Evolutionary conservation across 1,139 yeast species (phyloP), one percentile per base, ranked within the genome.

Genomic region (Lodderomyces parapsilosis): DNA sequence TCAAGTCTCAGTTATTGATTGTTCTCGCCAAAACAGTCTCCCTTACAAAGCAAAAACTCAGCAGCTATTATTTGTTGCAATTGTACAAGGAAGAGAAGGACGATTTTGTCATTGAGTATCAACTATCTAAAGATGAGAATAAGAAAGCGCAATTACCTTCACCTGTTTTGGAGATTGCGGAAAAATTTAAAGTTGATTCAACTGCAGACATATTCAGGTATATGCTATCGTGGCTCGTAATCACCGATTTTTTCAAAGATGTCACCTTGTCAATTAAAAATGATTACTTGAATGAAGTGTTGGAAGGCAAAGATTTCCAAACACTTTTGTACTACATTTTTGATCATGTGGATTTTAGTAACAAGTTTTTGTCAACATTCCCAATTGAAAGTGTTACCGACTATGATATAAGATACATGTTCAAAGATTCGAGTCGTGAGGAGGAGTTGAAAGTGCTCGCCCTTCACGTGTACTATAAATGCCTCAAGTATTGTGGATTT

Each of bases 141-240:
- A 51, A 52, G 4, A 56, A 61, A 37, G 49, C 72, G 2, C 56
- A 59, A 30, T 60, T 80, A 23, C 79, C 81, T 0, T 49, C 49
- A 1, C 33, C 33, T 0, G 56, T 80, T 23, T 47, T 75, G 7
- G 51, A 60, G 0, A 59, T 60, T 27, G 19, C 43, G 5, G 20
- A 34, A 6, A 18, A 40, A 14, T 32, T 34, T 19, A 27, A 27
- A 14, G 35, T 32, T 20, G 32, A 38, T 11, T 36, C 40, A 7
- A 43, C 47, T 11, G 30, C 13, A 24, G 54, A 51, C 1, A 63
- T 71, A 23, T 59, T 74, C 36, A 68, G 65, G 33, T 86, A 78
- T 55, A 56, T 87, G 37, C 82, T 89, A 82, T 68, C 81, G 36
- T 90, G 96, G 96, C 66, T 67, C 44, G 63, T 88, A 44, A 60